Evolutionary conservation across 371 early-diverging fungal species (phyloP), one percentile per base, ranked within the genome.

Genomic region (Lichtheimia hyalospora): DNA sequence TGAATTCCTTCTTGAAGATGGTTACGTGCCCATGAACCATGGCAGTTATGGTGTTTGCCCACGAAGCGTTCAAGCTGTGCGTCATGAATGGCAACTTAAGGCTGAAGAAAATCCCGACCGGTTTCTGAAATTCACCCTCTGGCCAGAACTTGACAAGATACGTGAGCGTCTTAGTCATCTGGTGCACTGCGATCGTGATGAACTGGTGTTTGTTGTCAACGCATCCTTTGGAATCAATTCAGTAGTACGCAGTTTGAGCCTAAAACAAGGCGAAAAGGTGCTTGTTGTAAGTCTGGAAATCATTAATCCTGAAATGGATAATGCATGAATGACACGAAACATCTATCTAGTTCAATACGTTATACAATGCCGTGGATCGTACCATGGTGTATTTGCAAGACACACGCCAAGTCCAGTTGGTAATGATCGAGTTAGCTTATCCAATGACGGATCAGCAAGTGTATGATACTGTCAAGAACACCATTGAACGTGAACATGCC

Each of bases 311-410:
- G 24, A 20, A 27, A 5, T 20, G 40, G 20, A 6, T 13, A 20
- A 42, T 55, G 39, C 21, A 42, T 43, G 12, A 39, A 41, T 41
- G n/a, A 23, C 10, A 41, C 3, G 15, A 43, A 44, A 40, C 28
- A 53, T 44, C 4, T 28, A 20, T n/a, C 18, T 49, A 76, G 76
- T 67, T 76, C 16, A 72, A 49, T 10, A 87, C 85, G 1, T 70
- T 74, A 6, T 85, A 83, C 50, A 69, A 74, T 52, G 69, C 80
- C 7, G 77, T 85, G 42, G 67, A 69, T 34, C 58, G 68, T 10
- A 66, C 72, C 2, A 52, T 80, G 21, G 57, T 61, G 1, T 83
- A 67, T 49, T 24, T 83, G 13, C 52, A 61, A 18, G 81, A 83
- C 34, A 56, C 61, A 21, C 66, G 57, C 12, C 54, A 71, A 18